A percentile compares a stretch with the other conserved stretches of the same genome.
phyloP scores from a whole-genome alignment of 2,329 filamentous ascomycete genomes.

The Pseudopyrenochaeta lycopersici region DNA sequence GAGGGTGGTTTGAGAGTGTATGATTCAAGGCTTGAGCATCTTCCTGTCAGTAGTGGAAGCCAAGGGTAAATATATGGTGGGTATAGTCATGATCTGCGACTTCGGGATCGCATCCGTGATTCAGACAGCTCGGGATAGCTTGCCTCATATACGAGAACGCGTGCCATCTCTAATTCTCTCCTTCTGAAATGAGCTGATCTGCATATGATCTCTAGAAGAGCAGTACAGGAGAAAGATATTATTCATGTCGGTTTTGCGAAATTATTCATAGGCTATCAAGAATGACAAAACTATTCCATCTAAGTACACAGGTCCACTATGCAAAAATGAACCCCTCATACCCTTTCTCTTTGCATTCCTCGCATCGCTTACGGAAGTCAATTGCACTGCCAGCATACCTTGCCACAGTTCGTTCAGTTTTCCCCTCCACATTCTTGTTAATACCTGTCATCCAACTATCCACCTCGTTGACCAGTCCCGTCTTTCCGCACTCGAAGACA shows the following conservation, averaged over 20 bases:
- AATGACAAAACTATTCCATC: too few relatives aligned
- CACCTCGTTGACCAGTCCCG: conserved; percentile 56
- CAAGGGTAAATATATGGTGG: neutral
- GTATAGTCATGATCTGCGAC: neutral
- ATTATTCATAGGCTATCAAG: too few relatives aligned
- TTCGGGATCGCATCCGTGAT: too few relatives aligned
- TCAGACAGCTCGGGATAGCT: neutral
- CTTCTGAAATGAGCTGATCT: neutral
- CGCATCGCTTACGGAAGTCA: conserved; percentile 50
- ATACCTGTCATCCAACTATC: conserved; percentile 67
- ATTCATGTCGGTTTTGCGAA: too few relatives aligned
- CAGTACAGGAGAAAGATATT: too few relatives aligned
- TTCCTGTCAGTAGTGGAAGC: too few relatives aligned
- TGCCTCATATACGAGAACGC: neutral
- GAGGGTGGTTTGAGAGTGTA: neutral
- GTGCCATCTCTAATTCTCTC: neutral
- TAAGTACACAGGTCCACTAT: neutral
- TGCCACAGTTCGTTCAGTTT: conserved; percentile 54
- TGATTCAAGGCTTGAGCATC: neutral
- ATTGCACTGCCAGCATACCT: conserved; percentile 58
- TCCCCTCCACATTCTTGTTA: conserved; percentile 59
- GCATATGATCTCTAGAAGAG: too few relatives aligned
- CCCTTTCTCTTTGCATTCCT: conserved; percentile 25
- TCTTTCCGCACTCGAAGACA: conserved; percentile 57
- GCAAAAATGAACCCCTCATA: conserved; percentile 30